A percentile compares a stretch with the other conserved stretches of the same genome.
Conservation (phyloP, 805 yeast genomes). For the Cyberlindnera samutprakarnensis region DNA sequence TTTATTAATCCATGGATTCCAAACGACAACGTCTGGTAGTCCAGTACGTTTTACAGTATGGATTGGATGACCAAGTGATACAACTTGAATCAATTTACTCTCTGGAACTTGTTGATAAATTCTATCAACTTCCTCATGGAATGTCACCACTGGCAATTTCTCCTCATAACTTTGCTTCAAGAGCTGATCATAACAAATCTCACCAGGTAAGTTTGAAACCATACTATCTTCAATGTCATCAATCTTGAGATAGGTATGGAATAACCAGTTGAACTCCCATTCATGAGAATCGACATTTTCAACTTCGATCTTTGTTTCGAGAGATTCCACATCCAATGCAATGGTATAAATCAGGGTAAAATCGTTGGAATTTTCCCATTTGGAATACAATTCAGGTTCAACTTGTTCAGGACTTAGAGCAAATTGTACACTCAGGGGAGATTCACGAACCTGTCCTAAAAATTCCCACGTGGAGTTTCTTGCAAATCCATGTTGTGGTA, state of each 20-base stretch:
- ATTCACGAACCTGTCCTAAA: slow-evolving; percentile 69
- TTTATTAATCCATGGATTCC: slow-evolving; percentile 95
- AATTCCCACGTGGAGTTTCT: slow-evolving; percentile 90
- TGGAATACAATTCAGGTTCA: slow-evolving; percentile 56
- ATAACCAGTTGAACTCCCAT: slow-evolving; percentile 88
- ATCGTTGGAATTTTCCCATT: slow-evolving; percentile 45
- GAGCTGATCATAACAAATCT: slow-evolving; percentile 70
- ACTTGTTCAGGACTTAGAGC: slow-evolving; percentile 86
- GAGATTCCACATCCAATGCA: slow-evolving; percentile 45
- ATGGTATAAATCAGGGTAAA: slow-evolving; percentile 73
- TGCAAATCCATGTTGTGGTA: slow-evolving; percentile 98
- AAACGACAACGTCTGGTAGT: slow-evolving; percentile 70
- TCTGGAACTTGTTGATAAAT: slow-evolving; percentile 61
- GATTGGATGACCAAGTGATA: slow-evolving; percentile 61
- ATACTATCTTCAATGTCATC: slow-evolving; percentile 71
- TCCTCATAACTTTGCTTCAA: slow-evolving; percentile 54
- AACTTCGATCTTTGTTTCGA: slow-evolving; percentile 69
- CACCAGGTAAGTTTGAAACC: slow-evolving; percentile 73
- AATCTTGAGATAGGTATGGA: slow-evolving; percentile 81
- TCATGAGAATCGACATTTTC: slow-evolving; percentile 55
- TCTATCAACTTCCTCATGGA: slow-evolving; percentile 77
- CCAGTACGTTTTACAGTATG: slow-evolving; percentile 61
- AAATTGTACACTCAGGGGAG: slow-evolving; percentile 78
- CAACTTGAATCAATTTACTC: slow-evolving; percentile 55
- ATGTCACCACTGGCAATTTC: slow-evolving; percentile 60